A percentile compares a stretch with the other conserved stretches of the same genome.
phyloP scores from a whole-genome alignment of 192 early-diverging fungal genomes.

The Gigaspora rosea region DNA sequence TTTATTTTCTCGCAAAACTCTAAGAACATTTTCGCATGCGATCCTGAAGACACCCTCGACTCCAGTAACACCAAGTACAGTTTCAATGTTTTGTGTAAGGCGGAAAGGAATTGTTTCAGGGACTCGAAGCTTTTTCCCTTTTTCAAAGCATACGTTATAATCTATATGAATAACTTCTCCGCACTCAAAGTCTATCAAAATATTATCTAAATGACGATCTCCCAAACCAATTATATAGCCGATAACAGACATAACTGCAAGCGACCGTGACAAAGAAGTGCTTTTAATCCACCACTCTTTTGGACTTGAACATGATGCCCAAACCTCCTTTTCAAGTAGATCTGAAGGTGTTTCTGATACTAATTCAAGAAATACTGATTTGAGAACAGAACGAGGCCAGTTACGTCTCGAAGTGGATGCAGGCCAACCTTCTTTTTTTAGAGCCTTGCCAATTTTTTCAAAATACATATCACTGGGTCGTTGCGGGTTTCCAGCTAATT shows the following conservation, averaged over 20 bases:
- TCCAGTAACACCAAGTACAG: conserved; percentile 83
- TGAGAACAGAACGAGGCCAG: conserved; percentile 69
- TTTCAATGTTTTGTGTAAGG: conserved; percentile 84
- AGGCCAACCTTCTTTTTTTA: conserved; percentile 58
- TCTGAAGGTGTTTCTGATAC: conserved; percentile 63
- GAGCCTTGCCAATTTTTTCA: conserved; percentile 63
- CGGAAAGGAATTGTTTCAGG: conserved; percentile 94
- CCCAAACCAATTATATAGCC: conserved; percentile 91
- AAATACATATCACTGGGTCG: conserved; percentile 74
- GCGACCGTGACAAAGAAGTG: conserved; percentile 72
- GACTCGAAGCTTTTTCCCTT: conserved; percentile 81
- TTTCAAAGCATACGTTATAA: conserved; percentile 95
- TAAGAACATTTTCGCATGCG: conserved; percentile 75
- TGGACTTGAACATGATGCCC: conserved; percentile 60
- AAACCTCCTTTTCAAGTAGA: conserved; percentile 67
- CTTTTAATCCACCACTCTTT: conserved; percentile 77
- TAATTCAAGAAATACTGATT: conserved; percentile 63
- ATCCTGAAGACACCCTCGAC: conserved; percentile 80
- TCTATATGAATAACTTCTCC: conserved; percentile 96
- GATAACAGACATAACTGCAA: conserved; percentile 83
- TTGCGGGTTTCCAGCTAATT: conserved; percentile 33
- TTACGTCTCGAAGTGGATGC: conserved; percentile 57
- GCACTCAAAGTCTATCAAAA: conserved; percentile 76
- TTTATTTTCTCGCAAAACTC: conserved; percentile 77
- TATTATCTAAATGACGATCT: conserved; percentile 93